phyloP scores from a whole-genome alignment of 495 filamentous ascomycete species.

The Evansstolkia leycettana region DNA sequence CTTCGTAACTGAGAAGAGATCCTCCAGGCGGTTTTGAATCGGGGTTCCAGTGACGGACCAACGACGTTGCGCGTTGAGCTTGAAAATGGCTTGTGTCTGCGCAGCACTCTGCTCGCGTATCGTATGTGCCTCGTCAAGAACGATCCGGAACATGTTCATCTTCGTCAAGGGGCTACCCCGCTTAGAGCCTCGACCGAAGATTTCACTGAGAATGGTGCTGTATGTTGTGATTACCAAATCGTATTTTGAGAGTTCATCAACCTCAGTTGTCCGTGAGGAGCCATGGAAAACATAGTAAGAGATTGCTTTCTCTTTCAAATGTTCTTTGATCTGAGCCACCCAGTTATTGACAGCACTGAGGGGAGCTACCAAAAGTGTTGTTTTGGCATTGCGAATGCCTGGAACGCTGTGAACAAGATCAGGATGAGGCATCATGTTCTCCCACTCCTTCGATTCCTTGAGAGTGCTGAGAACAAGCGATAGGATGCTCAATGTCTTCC shows the following conservation, averaged over 20 bases:
- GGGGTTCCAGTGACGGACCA: constrained; percentile 96
- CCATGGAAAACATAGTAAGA: constrained; percentile 79
- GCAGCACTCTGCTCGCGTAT: constrained; percentile 75
- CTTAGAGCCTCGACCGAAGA: constrained; percentile 46
- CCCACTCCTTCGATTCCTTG: constrained; percentile 45
- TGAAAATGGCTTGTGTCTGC: constrained; percentile 72
- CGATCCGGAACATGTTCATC: constrained; percentile 88
- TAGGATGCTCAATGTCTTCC: constrained; percentile 85
- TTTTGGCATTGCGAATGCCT: constrained; percentile 53
- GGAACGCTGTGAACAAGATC: constrained; percentile 22
- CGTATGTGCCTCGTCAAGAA: constrained; percentile 89
- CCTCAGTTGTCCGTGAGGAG: constrained; percentile 51
- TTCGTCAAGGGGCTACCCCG: constrained; percentile 53
- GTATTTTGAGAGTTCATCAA: constrained; percentile 53
- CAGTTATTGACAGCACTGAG: constrained; percentile 85
- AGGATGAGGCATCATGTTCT: constrained; percentile 11
- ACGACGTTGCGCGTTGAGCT: constrained; percentile 66
- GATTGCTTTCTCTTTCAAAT: constrained; percentile 50
- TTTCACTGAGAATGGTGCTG: constrained; percentile 71
- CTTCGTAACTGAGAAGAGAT: constrained; percentile 78
- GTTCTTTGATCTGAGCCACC: constrained; percentile 77
- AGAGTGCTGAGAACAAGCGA: constrained; percentile 58
- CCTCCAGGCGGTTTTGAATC: constrained; percentile 84
- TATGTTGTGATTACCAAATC: constrained; percentile 92
- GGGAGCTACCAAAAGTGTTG: constrained; percentile 83